A percentile compares a stretch with the other conserved stretches of the same genome.
Evolutionary conservation across 2,329 filamentous ascomycete species (phyloP).

Genomic region (Periconia digitata): DNA sequence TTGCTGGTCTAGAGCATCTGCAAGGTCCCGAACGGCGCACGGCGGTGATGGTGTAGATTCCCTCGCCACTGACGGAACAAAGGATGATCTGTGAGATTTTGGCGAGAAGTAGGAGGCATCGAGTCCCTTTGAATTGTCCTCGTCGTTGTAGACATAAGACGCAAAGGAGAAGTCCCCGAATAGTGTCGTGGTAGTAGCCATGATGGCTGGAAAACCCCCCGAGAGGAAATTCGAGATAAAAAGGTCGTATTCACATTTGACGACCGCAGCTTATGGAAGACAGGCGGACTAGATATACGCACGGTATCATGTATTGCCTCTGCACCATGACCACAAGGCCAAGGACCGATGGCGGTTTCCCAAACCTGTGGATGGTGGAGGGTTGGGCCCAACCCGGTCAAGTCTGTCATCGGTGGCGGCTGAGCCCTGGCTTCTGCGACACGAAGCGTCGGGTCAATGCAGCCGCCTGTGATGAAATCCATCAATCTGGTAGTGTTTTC

Average conservation of each 20-base stretch:
- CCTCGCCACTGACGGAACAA: constrained; percentile 11
- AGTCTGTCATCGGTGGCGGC: not conserved
- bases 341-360: constrained; percentile 4
- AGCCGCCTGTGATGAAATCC: not conserved
- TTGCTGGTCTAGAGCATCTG: constrained; percentile 36
- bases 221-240: not conserved
- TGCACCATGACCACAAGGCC: not conserved
- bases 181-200: constrained; percentile 21
- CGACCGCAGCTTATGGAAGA: not conserved
- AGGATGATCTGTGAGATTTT: constrained; percentile 21
- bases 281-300: too few relatives aligned
- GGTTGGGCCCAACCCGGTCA: not conserved
- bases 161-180: constrained; percentile 46
- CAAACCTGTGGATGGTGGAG: constrained; percentile 5
- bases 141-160: constrained; percentile 20
- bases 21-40: constrained; percentile 38
- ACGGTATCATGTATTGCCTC: constrained; percentile 4
- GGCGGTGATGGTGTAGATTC: constrained; percentile 29
- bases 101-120: constrained; percentile 35
- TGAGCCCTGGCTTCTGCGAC: not conserved
- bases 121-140: constrained; percentile 17
- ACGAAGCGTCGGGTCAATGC: constrained; percentile 4
- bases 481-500: not conserved
- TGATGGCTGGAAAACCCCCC: not conserved
- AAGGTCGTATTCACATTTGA: not conserved